A percentile compares a stretch with the other conserved stretches of the same genome.
These are phyloP conservation scores for Oenanthe sinensis DNA, from an alignment of 129 eudicot species.

Conservation along the genomic window DNA sequence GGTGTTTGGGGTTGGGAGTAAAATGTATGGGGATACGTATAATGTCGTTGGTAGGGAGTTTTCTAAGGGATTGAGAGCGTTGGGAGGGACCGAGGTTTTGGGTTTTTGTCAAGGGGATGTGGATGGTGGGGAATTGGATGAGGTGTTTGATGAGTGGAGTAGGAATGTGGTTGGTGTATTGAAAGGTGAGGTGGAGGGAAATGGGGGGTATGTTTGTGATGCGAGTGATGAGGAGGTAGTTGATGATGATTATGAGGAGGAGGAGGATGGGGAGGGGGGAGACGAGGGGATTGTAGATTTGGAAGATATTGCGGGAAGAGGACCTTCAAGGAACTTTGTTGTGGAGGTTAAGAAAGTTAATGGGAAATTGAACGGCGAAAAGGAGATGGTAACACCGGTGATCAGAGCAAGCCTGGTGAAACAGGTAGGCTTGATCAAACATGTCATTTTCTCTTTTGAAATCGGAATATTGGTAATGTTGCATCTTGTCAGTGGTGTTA, in stretches of 20 bases:
- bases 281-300: slow-evolving; percentile 60
- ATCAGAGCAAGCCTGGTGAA: slow-evolving; percentile 78
- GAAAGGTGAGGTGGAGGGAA: slow-evolving; percentile 36
- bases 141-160: slow-evolving; percentile 72
- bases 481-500: background rate
- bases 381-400: slow-evolving; percentile 95
- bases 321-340: slow-evolving; percentile 55
- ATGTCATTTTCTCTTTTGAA: background rate
- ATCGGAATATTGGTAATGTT: background rate
- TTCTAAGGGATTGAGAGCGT: slow-evolving; percentile 37
- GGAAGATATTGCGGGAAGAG: slow-evolving; percentile 92
- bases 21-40: slow-evolving; percentile 50
- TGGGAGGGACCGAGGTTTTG: slow-evolving; percentile 67
- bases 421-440: slow-evolving; percentile 42
- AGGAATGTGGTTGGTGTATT: slow-evolving; percentile 43
- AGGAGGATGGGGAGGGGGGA: slow-evolving; percentile 36
- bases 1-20: slow-evolving; percentile 85
- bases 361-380: slow-evolving; percentile 56
- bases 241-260: slow-evolving; percentile 27
- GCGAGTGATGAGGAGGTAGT: slow-evolving; percentile 24
- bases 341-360: slow-evolving; percentile 32
- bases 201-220: slow-evolving; percentile 20
- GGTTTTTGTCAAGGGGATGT: slow-evolving; percentile 79
- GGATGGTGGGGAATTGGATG: slow-evolving; percentile 61
- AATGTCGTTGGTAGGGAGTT: slow-evolving; percentile 54